Percentiles rank a stretch among this genome's conserved stretches.
Conservation (phyloP, 345 rosid genomes). For the Euphorbia pulcherrima region DNA sequence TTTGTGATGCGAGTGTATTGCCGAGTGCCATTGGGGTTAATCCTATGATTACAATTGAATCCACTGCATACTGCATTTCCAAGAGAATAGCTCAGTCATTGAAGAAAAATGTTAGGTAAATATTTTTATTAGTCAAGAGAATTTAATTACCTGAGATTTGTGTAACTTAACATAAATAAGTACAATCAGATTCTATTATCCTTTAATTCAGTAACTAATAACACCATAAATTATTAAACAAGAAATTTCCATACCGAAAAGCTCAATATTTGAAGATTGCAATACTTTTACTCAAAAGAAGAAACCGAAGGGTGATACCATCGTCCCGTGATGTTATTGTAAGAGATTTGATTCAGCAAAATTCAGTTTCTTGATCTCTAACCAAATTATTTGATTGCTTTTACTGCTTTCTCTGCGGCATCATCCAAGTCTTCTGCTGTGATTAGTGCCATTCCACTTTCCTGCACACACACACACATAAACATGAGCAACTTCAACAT, state of each 20-base stretch:
- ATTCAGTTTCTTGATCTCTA: constrained; percentile 1
- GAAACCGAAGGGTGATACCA: not conserved
- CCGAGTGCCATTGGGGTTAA: constrained; percentile 67
- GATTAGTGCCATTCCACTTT: constrained; percentile 81
- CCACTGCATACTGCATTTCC: constrained; percentile 63
- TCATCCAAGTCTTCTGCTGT: constrained; percentile 96
- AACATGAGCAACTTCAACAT: not conserved
- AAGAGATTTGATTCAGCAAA: constrained; percentile 6
- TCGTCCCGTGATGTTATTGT: constrained; percentile 15
- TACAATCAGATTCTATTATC: too few species aligned
- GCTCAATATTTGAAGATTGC: too few species aligned
- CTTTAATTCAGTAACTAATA: too few species aligned
- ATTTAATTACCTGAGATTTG: too few species aligned
- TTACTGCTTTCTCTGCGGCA: constrained; percentile 96
- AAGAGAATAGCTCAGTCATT: constrained; percentile 44
- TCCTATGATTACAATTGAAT: constrained; percentile 68
- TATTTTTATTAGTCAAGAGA: too few species aligned
- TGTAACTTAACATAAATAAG: too few species aligned
- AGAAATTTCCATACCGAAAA: too few species aligned
- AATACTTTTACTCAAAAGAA: too few species aligned
- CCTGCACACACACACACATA: constrained; percentile 45
- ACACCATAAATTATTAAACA: too few species aligned
- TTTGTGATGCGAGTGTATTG: constrained; percentile 54
- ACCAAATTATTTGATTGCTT: constrained; percentile 22
- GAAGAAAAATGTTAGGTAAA: too few species aligned